Conservation (phyloP, 306 rosid genomes). For the Hippophae gyantsensis region DNA sequence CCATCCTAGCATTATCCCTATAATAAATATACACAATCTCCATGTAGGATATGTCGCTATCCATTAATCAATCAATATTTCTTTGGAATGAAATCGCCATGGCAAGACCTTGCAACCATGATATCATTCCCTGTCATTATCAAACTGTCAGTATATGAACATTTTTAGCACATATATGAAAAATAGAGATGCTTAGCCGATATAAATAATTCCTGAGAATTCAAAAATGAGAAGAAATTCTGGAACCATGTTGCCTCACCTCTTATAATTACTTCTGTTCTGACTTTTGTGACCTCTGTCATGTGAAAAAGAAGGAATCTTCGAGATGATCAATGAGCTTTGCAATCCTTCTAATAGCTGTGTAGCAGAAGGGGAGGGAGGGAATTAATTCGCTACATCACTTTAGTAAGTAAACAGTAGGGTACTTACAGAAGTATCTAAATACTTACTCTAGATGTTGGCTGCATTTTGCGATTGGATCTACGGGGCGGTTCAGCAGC, state of each 20-base stretch:
- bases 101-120: no score
- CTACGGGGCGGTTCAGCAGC: conserved; percentile 64
- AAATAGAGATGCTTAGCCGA: no score
- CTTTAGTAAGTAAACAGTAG: background rate
- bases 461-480: conserved; percentile 91
- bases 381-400: background rate
- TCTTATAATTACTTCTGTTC: conserved; percentile 43
- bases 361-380: background rate
- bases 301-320: conserved; percentile 59
- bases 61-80: no score
- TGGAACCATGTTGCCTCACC: conserved; percentile 32
- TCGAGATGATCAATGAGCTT: conserved; percentile 70
- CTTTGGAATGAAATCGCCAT: no score
- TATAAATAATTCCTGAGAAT: no score
- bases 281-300: conserved; percentile 68
- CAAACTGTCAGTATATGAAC: no score
- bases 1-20: no score
- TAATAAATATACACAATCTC: no score
- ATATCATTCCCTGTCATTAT: no score
- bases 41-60: no score
- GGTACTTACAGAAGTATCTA: conserved; percentile 4
- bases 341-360: conserved; percentile 96
- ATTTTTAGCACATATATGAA: no score
- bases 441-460: conserved; percentile 81
- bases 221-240: no score